Evolutionary conservation across 768 basidiomycete genomes (phyloP).

Genomic region (Fomitopsis serialis): DNA sequence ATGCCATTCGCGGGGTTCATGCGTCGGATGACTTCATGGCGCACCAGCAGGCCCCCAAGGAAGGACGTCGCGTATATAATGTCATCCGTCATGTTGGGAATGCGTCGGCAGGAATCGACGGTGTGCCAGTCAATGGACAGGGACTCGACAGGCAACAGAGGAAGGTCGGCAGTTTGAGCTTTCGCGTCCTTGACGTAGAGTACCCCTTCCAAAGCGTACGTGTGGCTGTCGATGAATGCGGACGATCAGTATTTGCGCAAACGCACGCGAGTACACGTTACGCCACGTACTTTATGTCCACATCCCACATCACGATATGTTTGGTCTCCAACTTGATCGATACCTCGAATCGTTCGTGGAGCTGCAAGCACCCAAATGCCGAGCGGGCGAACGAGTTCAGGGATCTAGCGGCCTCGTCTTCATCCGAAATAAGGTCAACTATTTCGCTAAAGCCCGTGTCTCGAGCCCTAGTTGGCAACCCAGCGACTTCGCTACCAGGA

Average conservation of each 20-base stretch:
- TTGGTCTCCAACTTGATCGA: conserved; percentile 4
- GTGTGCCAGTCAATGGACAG: conserved; percentile 10
- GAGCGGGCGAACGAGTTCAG: no score
- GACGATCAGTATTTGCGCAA: no score
- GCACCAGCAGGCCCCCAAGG: not conserved
- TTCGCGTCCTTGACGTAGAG: conserved; percentile 7
- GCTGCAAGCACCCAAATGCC: no score
- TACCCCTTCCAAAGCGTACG: conserved; percentile 8
- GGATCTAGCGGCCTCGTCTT: no score
- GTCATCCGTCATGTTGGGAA: not conserved
- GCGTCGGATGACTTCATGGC: not conserved
- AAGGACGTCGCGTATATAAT: not conserved
- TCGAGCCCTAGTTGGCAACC: no score
- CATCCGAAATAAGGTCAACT: no score
- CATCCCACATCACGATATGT: conserved; percentile 12
- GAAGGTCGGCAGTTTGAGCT: conserved; percentile 2
- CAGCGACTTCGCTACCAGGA: no score
- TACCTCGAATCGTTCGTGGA: conserved; percentile 4
- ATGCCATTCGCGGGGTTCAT: conserved; percentile 9
- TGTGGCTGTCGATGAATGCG: no score
- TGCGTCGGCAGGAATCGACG: not conserved
- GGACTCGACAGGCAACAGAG: conserved; percentile 2
- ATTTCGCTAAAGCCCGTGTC: no score
- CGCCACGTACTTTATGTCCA: conserved; percentile 4
- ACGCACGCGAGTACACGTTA: not conserved